phyloP scores from a whole-genome alignment of 805 yeast genomes.

The Wickerhamomyces rabaulensis region DNA sequence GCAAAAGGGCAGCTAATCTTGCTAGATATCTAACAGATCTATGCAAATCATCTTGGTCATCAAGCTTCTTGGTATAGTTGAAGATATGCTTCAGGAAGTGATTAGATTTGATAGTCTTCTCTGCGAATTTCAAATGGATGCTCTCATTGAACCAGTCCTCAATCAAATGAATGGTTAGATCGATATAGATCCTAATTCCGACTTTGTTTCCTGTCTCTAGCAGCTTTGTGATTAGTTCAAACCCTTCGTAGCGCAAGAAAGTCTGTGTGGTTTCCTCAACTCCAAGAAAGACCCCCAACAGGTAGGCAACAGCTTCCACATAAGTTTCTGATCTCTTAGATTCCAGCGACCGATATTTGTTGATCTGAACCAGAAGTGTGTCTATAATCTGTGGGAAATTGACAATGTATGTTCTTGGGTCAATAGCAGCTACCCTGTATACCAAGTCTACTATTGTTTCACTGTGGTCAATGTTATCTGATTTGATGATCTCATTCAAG shows the following conservation, averaged over 20 bases:
- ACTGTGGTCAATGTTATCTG: background rate
- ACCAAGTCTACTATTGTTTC: background rate
- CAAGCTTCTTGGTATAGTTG: constrained; percentile 3
- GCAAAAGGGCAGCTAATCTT: constrained; percentile 13
- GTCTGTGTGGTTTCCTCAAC: background rate
- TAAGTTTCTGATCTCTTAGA: background rate
- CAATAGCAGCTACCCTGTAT: background rate
- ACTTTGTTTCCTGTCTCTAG: constrained; percentile 5
- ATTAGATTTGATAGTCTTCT: constrained; percentile 6
- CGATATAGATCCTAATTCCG: constrained; percentile 10
- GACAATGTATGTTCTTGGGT: background rate
- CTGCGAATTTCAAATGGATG: constrained; percentile 7
- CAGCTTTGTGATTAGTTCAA: constrained; percentile 11
- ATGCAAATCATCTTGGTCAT: constrained; percentile 4
- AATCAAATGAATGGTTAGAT: constrained; percentile 9
- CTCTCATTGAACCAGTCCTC: constrained; percentile 4
- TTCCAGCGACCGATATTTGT: background rate
- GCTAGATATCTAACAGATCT: constrained; percentile 7
- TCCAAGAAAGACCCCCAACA: background rate
- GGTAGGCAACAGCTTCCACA: background rate
- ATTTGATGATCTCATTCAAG: background rate
- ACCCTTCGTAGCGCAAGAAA: constrained; percentile 15
- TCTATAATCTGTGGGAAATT: background rate
- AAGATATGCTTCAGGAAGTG: constrained; percentile 13
- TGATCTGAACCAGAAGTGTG: background rate